Conservation (phyloP, 176 grass and related monocot genomes). For the Rhynchospora breviuscula region DNA sequence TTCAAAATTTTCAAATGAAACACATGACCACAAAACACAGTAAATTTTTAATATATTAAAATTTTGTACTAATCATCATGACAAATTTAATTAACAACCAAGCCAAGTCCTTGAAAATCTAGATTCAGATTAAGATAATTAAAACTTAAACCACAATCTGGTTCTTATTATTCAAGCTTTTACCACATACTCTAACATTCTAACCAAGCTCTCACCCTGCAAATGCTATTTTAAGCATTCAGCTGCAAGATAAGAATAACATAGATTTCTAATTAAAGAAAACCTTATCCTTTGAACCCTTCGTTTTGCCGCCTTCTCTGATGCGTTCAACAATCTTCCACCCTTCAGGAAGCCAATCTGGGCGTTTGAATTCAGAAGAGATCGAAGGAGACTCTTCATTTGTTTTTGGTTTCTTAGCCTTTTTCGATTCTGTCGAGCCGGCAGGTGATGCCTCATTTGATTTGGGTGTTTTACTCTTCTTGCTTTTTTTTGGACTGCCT, state of each 20-base stretch:
- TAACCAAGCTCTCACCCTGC: not conserved
- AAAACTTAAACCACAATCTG: not conserved
- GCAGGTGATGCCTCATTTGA: not conserved
- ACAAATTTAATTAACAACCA: not conserved
- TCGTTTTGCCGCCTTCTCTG: not conserved
- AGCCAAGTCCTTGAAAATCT: not conserved
- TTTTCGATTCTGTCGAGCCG: not conserved
- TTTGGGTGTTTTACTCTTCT: constrained; percentile 2
- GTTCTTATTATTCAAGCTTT: not conserved
- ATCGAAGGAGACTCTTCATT: not conserved
- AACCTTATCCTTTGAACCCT: constrained; percentile 17
- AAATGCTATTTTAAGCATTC: not conserved
- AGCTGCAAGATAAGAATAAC: not conserved
- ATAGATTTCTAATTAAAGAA: not conserved
- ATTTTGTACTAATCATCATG: not conserved
- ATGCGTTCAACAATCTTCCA: not conserved
- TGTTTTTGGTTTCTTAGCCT: not conserved
- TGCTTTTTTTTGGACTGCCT: not conserved
- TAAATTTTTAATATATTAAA: not conserved
- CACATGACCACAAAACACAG: not conserved
- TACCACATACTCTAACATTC: not conserved
- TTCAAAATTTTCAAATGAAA: not conserved
- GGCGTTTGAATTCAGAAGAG: not conserved
- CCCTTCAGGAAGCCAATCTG: constrained; percentile 22
- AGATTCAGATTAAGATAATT: not conserved